Base-by-base conservation (phyloP, 2,329 filamentous ascomycete genomes). In the Pleurostoma richardsiae region DNA sequence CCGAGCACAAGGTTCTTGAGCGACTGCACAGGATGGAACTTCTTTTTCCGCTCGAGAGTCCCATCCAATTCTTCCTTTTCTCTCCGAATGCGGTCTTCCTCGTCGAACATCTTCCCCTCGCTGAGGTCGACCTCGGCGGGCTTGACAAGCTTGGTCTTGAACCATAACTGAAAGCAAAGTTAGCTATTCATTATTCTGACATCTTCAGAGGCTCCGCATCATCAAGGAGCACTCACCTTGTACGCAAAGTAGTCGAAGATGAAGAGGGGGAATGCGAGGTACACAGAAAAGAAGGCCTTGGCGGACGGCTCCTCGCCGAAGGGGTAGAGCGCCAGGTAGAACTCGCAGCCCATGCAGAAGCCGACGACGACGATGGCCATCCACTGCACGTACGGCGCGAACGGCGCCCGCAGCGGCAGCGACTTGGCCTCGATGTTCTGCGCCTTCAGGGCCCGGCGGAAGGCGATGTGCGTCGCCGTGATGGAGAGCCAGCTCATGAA, bases 31-130 rank as follows among this genome's bases (percentile, higher is more conserved):
- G 45, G 45, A 19, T 19, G 19, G 38, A 43, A 41, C 6, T 41
- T 43, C 26, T 44, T 47, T 30, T 41, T 43, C 6, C 38, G 31
- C 30, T 40, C 19, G 67, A 76, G 7, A 82, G 49, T 0, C 78
- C 77, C 43, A 74, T 64, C 61, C 77, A 75, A 50, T 77, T 38
- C 30, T 27, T 47, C 45, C 6, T 36, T 71, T 36, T 64, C 48
- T 29, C 60, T 54, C 45, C 43, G 11, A 3, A 39, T 39, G 10
- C 31, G 29, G 27, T 52, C 45, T 26, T 53, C 52, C 42, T 57
- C 54, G 28, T 50, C 44, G 10, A 47, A n/a, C 26, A 54, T 52
- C 4, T 49, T 36, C 60, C 27, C 63, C 61, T 47, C 45, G n/a
- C 28, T 40, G 36, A 50, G 38, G 30, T 65, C 65, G 72, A 49